Evolutionary conservation across 768 basidiomycete genomes (phyloP), one percentile per base, ranked within the genome.

Genomic region (Leccinellum rugosiceps): DNA sequence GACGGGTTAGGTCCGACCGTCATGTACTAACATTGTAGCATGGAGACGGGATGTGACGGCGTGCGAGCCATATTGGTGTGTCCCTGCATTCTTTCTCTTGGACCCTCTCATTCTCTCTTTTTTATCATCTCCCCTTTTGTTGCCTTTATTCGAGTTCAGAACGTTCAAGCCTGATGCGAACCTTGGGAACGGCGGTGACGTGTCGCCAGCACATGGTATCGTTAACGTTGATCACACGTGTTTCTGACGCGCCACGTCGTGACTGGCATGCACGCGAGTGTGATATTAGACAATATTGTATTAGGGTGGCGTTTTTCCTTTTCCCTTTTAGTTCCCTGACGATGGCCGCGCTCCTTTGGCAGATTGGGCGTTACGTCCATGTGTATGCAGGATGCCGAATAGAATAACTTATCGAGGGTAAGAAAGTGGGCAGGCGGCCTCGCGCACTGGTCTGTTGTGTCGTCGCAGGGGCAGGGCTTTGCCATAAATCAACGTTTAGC

Each of bases 141-240:
- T 35, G 8, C 17, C 17, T 38, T 38, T n/a, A n/a, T 41, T 41
- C n/a, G n/a, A 19, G 9, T 41, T n/a, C n/a, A 41, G 38, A 41
- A 41, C n/a, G n/a, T 41, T 41, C 38, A 19, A n/a, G 13, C 55
- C 28, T 55, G 28, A 43, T 31, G 38, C 53, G 38, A 55, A 19
- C 19, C 23, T 21, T 23, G 1, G 14, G 57, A 28, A 28, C n/a
- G 26, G 53, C 45, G 32, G 51, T 41, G 59, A 45, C 9, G 32
- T 30, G 25, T 41, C 25, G 55, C 15, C 10, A 8, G 62, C 53
- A 64, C 30, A 30, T 30, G 30, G 30, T 30, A 8, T 30, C 30
- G 30, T 30, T 6, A 30, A 30, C 62, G 61, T 60, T 62, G 57
- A 53, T 21, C 28, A 62, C 61, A 64, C 61, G 61, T 62, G 61